A percentile compares a stretch with the other conserved stretches of the same genome.
phyloP scores from a whole-genome alignment of 2,329 filamentous ascomycete genomes.

The Fusarium acutatum region DNA sequence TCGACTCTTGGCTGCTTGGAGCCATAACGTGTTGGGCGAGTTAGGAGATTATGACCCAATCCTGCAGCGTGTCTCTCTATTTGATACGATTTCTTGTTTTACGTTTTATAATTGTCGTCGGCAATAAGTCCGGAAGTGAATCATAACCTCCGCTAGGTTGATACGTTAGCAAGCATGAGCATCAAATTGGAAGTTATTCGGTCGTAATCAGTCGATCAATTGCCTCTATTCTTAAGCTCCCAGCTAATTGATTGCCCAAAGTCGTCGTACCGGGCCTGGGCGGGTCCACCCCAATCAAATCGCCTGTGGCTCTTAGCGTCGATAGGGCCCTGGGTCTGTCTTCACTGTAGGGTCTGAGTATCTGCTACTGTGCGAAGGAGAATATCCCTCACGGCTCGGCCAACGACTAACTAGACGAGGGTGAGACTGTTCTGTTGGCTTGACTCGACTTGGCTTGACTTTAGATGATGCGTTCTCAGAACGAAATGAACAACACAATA shows the following conservation, averaged over 20 bases:
- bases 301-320: conserved; percentile 34
- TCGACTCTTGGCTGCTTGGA: conserved; percentile 19
- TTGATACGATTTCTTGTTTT: conserved; percentile 28
- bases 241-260: conserved; percentile 39
- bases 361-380: conserved; percentile 26
- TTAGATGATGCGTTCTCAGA: neutral
- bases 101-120: neutral
- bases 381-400: conserved; percentile 28
- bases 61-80: conserved; percentile 11
- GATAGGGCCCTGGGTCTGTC: conserved; percentile 12
- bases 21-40: conserved; percentile 7
- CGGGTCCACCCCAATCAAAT: conserved; percentile 28
- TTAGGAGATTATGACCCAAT: conserved; percentile 17
- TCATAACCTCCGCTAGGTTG: conserved; percentile 27
- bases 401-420: neutral
- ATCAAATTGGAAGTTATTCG: conserved; percentile 33
- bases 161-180: conserved; percentile 3
- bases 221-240: conserved; percentile 22
- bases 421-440: conserved; percentile 12
- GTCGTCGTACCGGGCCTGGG: conserved; percentile 9
- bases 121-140: conserved; percentile 16
- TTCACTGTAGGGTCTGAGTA: neutral
- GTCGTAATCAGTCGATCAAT: conserved; percentile 42
- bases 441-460: neutral
- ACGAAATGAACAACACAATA: neutral